These are phyloP conservation scores for Didymella arachidicola DNA, from an alignment of 2,329 filamentous ascomycete species.

Conservation along the genomic window DNA sequence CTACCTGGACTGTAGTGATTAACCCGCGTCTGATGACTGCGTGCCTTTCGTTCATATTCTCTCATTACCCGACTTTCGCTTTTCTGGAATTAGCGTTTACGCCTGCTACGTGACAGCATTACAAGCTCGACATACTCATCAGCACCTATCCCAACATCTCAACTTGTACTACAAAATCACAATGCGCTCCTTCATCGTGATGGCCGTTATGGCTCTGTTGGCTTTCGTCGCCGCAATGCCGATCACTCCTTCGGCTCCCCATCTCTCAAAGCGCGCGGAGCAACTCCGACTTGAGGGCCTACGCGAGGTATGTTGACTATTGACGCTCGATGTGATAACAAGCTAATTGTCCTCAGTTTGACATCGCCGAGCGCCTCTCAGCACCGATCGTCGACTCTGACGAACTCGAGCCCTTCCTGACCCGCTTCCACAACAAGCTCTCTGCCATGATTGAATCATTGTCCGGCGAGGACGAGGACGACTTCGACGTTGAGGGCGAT, in stretches of 20 bases:
- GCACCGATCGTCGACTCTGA: slow-evolving; percentile 29
- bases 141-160: background rate
- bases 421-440: slow-evolving; percentile 33
- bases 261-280: slow-evolving; percentile 43
- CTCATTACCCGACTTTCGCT: slow-evolving; percentile 19
- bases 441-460: slow-evolving; percentile 31
- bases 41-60: slow-evolving; percentile 28
- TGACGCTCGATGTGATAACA: background rate
- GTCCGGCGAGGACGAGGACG: slow-evolving; percentile 26
- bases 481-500: slow-evolving; percentile 45
- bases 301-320: slow-evolving; percentile 37
- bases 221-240: slow-evolving; percentile 40
- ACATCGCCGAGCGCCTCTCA: slow-evolving; percentile 44
- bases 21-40: slow-evolving; percentile 23
- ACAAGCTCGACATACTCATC: background rate
- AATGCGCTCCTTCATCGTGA: slow-evolving; percentile 40
- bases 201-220: slow-evolving; percentile 38
- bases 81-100: slow-evolving; percentile 22
- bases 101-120: background rate
- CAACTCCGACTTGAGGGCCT: slow-evolving; percentile 46
- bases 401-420: slow-evolving; percentile 25
- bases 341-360: slow-evolving; percentile 36
- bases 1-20: slow-evolving; percentile 25
- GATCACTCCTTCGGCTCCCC: slow-evolving; percentile 48
- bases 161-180: slow-evolving; percentile 4